Evolutionary conservation across 306 rosid genomes (phyloP), one percentile per base, ranked within the genome.

Genomic region (Canavalia ensiformis): DNA sequence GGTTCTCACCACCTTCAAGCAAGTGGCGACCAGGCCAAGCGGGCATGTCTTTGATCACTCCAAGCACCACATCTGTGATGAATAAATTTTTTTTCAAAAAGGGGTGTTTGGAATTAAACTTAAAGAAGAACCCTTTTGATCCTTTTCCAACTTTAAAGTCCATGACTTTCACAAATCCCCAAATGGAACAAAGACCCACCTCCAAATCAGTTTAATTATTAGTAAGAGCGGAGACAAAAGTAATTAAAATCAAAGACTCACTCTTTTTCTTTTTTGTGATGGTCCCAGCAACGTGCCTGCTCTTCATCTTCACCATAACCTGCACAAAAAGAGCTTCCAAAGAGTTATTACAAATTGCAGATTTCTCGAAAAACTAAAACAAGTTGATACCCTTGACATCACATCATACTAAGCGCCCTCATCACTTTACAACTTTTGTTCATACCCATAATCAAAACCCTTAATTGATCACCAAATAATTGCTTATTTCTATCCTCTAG

Each of bases 211-310:
- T 81, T 83, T 82, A 87, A 90, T 86, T 74, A 76, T 72, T 72
- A 81, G 77, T 33, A 57, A 76, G 88, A 81, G 78, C 67, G 75
- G 77, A 37, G 4, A 37, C 80, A 89, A 87, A 82, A 87, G 86
- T 60, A 79, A 82, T 75, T 5, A 75, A 13, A 62, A 64, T 8
- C 51, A 25, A 63, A 44, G 76, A 93, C 99, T 96, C 97, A 96
- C 99, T 96, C 97, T 96, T 96, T 92, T 96, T 96, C 99, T 96
- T 96, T 90, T 96, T 96, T 18, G 98, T 93, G 86, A 96, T 85
- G 94, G 99, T 90, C 92, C 99, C 99, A 83, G 97, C 97, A 85
- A 90, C 98, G 78, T 96, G 98, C 84, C 94, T 92, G 78, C 99
- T 96, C 97, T 93, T 96, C 99, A 96, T 96, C 90, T 96, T 96